Conservation (phyloP, 441 rosid species). For the Biscutella laevigata region DNA sequence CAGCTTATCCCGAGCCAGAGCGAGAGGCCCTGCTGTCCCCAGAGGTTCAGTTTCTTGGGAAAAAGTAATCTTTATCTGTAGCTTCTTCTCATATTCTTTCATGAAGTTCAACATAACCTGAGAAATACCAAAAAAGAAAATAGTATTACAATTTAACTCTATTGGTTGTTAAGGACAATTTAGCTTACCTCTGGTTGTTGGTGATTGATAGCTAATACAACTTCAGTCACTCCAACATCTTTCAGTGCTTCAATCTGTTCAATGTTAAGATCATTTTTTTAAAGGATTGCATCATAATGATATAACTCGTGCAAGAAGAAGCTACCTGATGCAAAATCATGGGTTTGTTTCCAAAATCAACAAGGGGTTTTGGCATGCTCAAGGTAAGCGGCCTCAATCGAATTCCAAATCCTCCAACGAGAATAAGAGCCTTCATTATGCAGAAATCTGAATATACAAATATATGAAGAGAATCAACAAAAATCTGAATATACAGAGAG, state of each 20-base stretch:
- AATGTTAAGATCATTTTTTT: neutral
- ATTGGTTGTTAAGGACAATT: neutral
- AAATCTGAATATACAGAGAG: too few species aligned
- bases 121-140: neutral
- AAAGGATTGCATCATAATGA: neutral
- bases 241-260: conserved; percentile 50
- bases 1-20: conserved; percentile 46
- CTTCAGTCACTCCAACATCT: conserved; percentile 48
- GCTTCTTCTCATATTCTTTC: conserved; percentile 47
- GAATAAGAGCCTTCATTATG: conserved; percentile 47
- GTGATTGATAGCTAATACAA: conserved; percentile 53
- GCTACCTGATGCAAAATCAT: conserved; percentile 53
- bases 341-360: conserved; percentile 57
- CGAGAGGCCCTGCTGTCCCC: conserved; percentile 64
- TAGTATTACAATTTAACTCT: too few species aligned
- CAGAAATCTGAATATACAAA: too few species aligned
- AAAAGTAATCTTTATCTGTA: conserved; percentile 47
- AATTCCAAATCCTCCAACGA: conserved; percentile 60
- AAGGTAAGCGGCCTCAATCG: conserved; percentile 52
- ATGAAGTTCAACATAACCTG: conserved; percentile 54
- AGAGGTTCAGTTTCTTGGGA: conserved; percentile 62
- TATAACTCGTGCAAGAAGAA: neutral
- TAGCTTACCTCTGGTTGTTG: conserved; percentile 40
- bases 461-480: too few species aligned
- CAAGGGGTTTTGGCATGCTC: conserved; percentile 48